Percentiles rank a stretch among this genome's conserved stretches.
phyloP scores from a whole-genome alignment of 306 rosid species.

The Pyrus bretschneideri region DNA sequence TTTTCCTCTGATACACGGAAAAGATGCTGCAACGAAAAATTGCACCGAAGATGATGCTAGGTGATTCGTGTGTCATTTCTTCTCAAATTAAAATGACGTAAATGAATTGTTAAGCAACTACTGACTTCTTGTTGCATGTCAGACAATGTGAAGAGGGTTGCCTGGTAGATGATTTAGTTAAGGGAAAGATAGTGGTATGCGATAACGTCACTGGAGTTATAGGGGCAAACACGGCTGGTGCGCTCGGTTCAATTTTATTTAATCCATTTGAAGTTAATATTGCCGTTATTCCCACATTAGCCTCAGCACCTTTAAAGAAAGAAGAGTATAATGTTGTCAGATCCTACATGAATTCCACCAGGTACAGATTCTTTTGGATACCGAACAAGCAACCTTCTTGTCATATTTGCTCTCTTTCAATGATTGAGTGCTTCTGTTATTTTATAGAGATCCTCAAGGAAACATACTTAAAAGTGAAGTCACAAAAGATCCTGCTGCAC shows the following conservation, averaged over 20 bases:
- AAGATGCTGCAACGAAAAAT: neutral
- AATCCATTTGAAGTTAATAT: neutral
- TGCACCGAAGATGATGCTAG: no score
- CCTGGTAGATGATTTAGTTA: neutral
- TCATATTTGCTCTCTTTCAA: neutral
- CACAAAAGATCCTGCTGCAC: constrained; percentile 10
- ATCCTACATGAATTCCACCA: constrained; percentile 11
- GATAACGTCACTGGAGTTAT: neutral
- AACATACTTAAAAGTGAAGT: constrained; percentile 7
- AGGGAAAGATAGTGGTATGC: constrained; percentile 39
- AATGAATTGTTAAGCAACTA: no score
- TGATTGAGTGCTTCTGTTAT: neutral
- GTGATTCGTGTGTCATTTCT: no score
- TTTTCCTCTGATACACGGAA: neutral
- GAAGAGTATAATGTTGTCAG: neutral
- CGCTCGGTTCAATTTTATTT: neutral
- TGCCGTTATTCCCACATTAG: neutral
- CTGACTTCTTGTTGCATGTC: neutral
- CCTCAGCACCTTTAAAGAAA: neutral
- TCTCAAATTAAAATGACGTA: neutral
- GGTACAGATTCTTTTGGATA: neutral
- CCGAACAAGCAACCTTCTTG: neutral
- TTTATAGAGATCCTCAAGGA: constrained; percentile 7
- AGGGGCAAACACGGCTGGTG: constrained; percentile 4
- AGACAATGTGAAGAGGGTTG: neutral